phyloP scores from a whole-genome alignment of 2,329 filamentous ascomycete species.

The Trichophyton simii region DNA sequence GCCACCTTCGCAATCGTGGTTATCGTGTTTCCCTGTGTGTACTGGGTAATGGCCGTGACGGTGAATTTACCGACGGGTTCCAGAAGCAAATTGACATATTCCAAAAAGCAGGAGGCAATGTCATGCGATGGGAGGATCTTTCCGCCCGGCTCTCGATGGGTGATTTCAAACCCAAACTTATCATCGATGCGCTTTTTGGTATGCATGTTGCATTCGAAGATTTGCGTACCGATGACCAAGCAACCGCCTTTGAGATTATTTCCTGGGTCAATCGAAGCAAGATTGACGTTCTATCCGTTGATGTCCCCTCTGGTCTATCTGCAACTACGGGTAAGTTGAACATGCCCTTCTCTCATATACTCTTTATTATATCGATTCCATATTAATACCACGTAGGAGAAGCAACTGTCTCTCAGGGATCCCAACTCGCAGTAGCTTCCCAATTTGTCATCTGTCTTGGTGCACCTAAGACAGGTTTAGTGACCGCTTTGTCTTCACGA shows the following conservation, averaged over 20 bases:
- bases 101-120: conserved; percentile 65
- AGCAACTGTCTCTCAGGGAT: conserved; percentile 53
- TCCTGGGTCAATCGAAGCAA: conserved; percentile 87
- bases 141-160: conserved; percentile 38
- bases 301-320: conserved; percentile 79
- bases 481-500: conserved; percentile 59
- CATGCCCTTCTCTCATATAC: conserved; percentile 28
- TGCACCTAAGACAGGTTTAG: conserved; percentile 70
- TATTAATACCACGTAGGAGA: conserved; percentile 30
- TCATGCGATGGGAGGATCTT: conserved; percentile 50
- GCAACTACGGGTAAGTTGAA: conserved; percentile 54
- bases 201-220: conserved; percentile 83
- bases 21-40: conserved; percentile 71
- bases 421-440: conserved; percentile 65
- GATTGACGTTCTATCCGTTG: conserved; percentile 71
- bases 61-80: conserved; percentile 67
- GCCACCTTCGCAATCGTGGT: conserved; percentile 75
- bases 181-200: conserved; percentile 80
- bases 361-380: conserved; percentile 21
- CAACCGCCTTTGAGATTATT: conserved; percentile 76
- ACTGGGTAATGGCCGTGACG: conserved; percentile 70
- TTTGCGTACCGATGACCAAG: conserved; percentile 67
- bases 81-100: conserved; percentile 73
- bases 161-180: conserved; percentile 60
- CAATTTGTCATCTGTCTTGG: conserved; percentile 76